phyloP scores from a whole-genome alignment of 257 asterid genomes.

The Knoxia roxburghii region DNA sequence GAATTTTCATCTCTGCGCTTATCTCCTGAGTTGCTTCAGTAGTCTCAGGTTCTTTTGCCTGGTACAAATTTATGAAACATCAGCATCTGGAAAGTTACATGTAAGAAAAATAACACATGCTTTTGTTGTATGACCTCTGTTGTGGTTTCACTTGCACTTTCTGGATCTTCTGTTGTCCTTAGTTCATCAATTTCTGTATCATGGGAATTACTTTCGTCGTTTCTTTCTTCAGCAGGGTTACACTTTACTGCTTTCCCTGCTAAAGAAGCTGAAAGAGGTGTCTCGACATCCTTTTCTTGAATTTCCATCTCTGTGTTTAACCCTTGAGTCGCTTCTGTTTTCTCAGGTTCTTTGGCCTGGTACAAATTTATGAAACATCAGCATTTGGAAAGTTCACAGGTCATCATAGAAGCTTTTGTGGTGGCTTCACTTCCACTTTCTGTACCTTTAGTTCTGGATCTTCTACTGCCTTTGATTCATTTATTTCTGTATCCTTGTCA shows the following conservation, averaged over 20 bases:
- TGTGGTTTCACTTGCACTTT: no score
- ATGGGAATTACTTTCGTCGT: constrained; percentile 10
- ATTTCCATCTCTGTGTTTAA: neutral
- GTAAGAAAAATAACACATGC: no score
- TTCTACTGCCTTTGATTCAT: no score
- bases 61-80: neutral
- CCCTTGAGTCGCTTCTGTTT: neutral
- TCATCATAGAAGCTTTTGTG: no score
- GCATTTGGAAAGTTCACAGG: no score
- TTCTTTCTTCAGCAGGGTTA: constrained; percentile 3
- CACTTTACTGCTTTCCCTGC: neutral
- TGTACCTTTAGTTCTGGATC: no score
- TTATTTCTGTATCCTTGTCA: no score
- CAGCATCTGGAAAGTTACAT: neutral
- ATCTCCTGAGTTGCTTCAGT: neutral
- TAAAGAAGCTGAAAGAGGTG: neutral
- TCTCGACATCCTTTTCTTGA: neutral
- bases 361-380: neutral
- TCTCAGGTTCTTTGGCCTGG: neutral
- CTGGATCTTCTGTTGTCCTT: no score
- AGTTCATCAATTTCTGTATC: no score
- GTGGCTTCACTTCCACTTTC: no score
- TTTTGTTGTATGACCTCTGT: no score
- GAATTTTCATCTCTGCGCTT: neutral
- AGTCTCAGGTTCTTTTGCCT: neutral